A percentile compares a stretch with the other conserved stretches of the same genome.
phyloP scores from a whole-genome alignment of 345 rosid genomes.

The Acer negundo region DNA sequence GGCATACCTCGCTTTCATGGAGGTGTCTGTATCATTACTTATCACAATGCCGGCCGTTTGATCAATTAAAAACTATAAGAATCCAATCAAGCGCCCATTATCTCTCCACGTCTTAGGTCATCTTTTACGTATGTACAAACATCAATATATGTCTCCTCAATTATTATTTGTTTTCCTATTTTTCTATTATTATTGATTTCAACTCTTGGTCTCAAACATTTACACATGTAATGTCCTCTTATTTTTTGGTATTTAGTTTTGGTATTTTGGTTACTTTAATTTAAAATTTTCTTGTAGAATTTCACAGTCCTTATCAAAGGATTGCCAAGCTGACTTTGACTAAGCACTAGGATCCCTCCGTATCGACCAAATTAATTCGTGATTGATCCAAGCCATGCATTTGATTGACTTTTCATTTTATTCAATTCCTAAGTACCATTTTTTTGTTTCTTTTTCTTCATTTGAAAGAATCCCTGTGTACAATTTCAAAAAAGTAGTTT shows the following conservation, averaged over 20 bases:
- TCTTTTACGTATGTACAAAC: neutral
- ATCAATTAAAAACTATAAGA: constrained; percentile 1
- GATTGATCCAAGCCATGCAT: neutral
- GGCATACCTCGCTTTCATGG: constrained; percentile 24
- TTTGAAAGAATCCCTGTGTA: too few species aligned
- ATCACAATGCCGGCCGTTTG: constrained; percentile 30
- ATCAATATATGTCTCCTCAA: neutral
- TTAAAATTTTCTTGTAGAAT: neutral
- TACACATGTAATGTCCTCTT: neutral
- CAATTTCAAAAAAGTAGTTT: neutral
- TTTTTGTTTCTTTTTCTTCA: too few species aligned
- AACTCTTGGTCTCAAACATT: neutral
- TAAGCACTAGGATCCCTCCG: neutral
- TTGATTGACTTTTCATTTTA: constrained; percentile 9
- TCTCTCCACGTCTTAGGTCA: constrained; percentile 25
- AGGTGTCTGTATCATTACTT: constrained; percentile 25
- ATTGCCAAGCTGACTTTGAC: neutral
- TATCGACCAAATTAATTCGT: neutral
- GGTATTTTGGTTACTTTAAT: neutral
- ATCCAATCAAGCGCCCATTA: constrained; percentile 4
- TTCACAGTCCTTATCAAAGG: constrained; percentile 18
- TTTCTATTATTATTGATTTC: neutral
- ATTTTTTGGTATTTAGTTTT: neutral
- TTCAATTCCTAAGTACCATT: neutral
- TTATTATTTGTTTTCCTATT: neutral